Percentiles rank a stretch among this genome's conserved stretches.
These are phyloP conservation scores for Chaetomium strumarium DNA, from an alignment of 2,329 filamentous ascomycete genomes.

Conservation along the genomic window DNA sequence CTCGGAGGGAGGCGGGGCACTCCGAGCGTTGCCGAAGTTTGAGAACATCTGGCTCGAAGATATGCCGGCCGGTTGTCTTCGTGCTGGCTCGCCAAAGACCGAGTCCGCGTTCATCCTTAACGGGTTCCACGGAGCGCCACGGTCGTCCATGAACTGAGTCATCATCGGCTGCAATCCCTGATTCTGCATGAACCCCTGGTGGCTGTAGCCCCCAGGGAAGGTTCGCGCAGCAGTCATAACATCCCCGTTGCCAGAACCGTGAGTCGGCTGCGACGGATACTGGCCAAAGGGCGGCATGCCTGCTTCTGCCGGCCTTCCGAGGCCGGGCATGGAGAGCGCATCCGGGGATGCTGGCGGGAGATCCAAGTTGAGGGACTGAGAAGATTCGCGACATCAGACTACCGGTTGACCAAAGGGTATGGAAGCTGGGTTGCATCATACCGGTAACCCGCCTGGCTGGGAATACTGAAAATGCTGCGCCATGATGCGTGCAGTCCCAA, in stretches of 20 bases:
- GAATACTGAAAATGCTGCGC: conserved; percentile 1
- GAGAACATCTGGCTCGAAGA: background rate
- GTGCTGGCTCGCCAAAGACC: background rate
- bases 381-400: background rate
- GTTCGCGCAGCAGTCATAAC: background rate
- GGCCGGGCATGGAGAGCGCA: conserved; percentile 6
- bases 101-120: background rate
- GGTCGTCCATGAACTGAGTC: conserved; percentile 8
- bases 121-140: conserved; percentile 6
- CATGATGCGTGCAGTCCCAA: background rate
- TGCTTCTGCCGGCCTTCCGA: background rate
- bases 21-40: conserved; percentile 4
- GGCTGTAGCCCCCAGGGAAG: background rate
- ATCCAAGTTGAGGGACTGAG: conserved; percentile 5
- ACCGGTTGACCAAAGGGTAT: background rate
- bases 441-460: conserved; percentile 2
- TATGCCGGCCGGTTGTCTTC: background rate
- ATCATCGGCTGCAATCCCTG: conserved; percentile 1
- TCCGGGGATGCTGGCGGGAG: conserved; percentile 4
- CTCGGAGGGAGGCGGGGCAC: conserved; percentile 11
- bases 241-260: background rate
- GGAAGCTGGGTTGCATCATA: conserved; percentile 4
- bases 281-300: background rate
- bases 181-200: background rate
- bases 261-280: background rate